Percentiles rank a stretch among this genome's conserved stretches.
Evolutionary conservation across 306 rosid genomes (phyloP).

Genomic region (Myrica gale): DNA sequence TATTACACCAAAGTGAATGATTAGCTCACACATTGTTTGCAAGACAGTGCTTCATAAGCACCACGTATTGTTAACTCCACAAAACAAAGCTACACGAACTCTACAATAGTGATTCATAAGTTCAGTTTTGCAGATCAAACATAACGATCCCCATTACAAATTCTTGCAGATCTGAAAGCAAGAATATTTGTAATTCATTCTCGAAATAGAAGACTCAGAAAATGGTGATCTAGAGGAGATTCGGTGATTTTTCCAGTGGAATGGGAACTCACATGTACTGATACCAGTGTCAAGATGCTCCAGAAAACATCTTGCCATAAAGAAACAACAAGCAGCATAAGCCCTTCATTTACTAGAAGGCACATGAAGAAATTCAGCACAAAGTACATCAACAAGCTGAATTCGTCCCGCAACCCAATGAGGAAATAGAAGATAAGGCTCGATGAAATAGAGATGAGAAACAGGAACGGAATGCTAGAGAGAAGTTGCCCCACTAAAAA

Average conservation of each 20-base stretch:
- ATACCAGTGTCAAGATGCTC: slow-evolving; percentile 78
- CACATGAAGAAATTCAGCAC: slow-evolving; percentile 92
- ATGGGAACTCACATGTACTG: slow-evolving; percentile 63
- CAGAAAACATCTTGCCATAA: slow-evolving; percentile 76
- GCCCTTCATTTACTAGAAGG: slow-evolving; percentile 86
- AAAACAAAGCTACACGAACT: neutral
- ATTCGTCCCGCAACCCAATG: slow-evolving; percentile 78
- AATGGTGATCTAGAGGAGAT: neutral
- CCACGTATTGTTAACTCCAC: neutral
- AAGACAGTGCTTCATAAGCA: neutral
- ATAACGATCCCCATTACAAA: neutral
- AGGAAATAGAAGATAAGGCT: slow-evolving; percentile 94
- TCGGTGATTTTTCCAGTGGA: neutral
- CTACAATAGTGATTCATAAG: neutral
- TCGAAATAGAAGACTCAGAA: neutral
- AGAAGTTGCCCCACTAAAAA: slow-evolving; percentile 88
- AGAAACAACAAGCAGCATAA: slow-evolving; percentile 69
- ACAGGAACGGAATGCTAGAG: slow-evolving; percentile 96
- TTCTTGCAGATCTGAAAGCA: neutral
- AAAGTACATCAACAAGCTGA: slow-evolving; percentile 95
- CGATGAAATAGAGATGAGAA: slow-evolving; percentile 89
- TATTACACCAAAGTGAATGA: neutral
- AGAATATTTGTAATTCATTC: neutral
- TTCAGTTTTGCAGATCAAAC: neutral
- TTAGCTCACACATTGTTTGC: neutral